Evolutionary conservation across 75 land plant species (phyloP).

Genomic region (Cryptomeria japonica): DNA sequence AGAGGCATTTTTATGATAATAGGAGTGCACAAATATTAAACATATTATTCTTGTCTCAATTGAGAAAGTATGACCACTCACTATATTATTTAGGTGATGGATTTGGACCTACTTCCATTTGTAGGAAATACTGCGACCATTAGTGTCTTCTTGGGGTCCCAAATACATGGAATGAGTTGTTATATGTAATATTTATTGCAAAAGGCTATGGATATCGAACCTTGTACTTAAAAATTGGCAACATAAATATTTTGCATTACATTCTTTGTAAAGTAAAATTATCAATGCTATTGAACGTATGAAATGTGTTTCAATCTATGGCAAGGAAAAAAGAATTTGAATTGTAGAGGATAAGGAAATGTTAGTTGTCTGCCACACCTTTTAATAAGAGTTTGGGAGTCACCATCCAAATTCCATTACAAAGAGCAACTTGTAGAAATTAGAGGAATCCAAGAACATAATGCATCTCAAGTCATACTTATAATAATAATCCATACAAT

Average conservation of each 20-base stretch:
- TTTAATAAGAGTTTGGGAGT: not conserved
- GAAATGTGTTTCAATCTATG: not conserved
- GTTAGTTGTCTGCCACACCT: not conserved
- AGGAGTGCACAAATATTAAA: constrained; percentile 43
- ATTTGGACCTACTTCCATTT: constrained; percentile 30
- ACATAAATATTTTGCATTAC: not conserved
- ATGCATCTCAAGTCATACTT: no score
- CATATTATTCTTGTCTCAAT: constrained; percentile 51
- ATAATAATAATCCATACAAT: not conserved
- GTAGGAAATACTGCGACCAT: constrained; percentile 77
- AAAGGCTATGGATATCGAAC: not conserved
- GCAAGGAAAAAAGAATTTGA: not conserved
- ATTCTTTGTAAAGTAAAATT: not conserved
- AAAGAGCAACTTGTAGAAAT: not conserved
- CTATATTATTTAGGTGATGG: constrained; percentile 47
- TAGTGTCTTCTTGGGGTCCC: constrained; percentile 92
- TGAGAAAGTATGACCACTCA: constrained; percentile 71
- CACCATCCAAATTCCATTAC: not conserved
- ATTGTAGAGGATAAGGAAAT: not conserved
- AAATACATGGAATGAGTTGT: constrained; percentile 85
- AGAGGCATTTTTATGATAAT: not conserved
- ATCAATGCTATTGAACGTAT: not conserved
- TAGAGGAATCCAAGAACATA: not conserved
- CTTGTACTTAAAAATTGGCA: not conserved
- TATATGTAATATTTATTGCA: constrained; percentile 40